Base-by-base conservation (phyloP, 164 flowering plant species). In the Protea cynaroides region DNA sequence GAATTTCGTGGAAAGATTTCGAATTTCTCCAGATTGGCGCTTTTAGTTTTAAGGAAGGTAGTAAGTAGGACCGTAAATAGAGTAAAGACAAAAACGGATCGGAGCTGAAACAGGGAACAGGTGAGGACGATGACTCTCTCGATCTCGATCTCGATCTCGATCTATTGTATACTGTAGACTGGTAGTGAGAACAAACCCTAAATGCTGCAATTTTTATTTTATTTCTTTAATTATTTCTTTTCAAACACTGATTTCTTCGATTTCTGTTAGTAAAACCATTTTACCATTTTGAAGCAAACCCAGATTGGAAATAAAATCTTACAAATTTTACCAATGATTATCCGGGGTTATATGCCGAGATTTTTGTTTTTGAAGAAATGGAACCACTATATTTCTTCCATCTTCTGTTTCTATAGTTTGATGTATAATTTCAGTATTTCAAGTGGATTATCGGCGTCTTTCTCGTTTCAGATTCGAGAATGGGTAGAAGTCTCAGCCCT, bases 401-500 rank as follows among this genome's bases (percentile, higher is more conserved):
- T 23, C 12, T 56, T 49, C n/a, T 43, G 15, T n/a, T 55, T 56
- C 1, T 34, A 11, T 43, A 12, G 1, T 18, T 49, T 3, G n/a
- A 49, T 49, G 6, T 49, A 15, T 49, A 49, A 18, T 4, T 37
- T 59, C 22, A 4, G 54, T 18, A 38, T 56, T 52, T 25, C 17
- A 37, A 18, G 5, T 59, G 18, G 43, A 59, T 6, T 17, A 18
- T 37, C 51, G 24, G 11, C 21, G 7, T 24, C 12, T 55, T 55
- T 54, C 36, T 25, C 25, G 24, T 58, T 65, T 67, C 63, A 70
- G 67, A 13, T 65, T 60, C 14, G 21, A 19, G 25, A 67, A 90
- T 88, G 97, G 86, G 87, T 38, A 49, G 52, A 49, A 49, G 15
- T 49, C 52, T 18, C 52, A 83, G 90, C 59, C 92, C 96, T 22